Conservation (phyloP, 2,329 filamentous ascomycete genomes). For the Stachybotrys echinatus region DNA sequence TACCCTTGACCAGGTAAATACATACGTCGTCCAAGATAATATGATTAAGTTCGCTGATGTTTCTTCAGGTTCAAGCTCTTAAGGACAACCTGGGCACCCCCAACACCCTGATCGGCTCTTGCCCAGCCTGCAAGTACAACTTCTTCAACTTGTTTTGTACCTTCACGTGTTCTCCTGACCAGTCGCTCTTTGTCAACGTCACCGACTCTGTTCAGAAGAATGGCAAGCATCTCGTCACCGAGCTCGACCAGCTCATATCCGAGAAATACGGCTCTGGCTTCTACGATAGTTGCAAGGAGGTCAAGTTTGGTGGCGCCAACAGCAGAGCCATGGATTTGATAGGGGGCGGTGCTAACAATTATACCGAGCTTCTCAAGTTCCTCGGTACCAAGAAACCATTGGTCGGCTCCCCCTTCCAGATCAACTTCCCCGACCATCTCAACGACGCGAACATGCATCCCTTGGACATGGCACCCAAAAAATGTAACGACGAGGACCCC, state of each 20-base stretch:
- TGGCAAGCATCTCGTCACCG: slow-evolving; percentile 65
- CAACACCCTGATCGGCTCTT: slow-evolving; percentile 84
- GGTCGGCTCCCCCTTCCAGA: slow-evolving; percentile 93
- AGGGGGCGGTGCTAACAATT: slow-evolving; percentile 89
- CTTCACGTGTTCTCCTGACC: slow-evolving; percentile 95
- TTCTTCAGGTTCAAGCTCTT: slow-evolving; percentile 64
- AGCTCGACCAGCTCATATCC: slow-evolving; percentile 85
- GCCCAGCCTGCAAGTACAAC: slow-evolving; percentile 95
- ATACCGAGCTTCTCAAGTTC: slow-evolving; percentile 81
- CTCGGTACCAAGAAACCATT: slow-evolving; percentile 80
- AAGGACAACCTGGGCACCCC: slow-evolving; percentile 82
- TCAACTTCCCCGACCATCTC: slow-evolving; percentile 74
- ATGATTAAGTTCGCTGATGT: slow-evolving; percentile 7
- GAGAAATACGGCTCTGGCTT: slow-evolving; percentile 80
- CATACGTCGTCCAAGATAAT: too few relatives aligned
- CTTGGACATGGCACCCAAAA: slow-evolving; percentile 67
- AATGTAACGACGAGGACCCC: slow-evolving; percentile 85
- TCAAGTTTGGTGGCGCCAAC: slow-evolving; percentile 95
- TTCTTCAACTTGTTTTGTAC: slow-evolving; percentile 98
- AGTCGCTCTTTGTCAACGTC: slow-evolving; percentile 92
- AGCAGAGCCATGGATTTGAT: slow-evolving; percentile 94
- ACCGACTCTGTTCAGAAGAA: slow-evolving; percentile 64
- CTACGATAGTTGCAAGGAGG: slow-evolving; percentile 97
- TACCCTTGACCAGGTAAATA: slow-evolving; percentile 67
- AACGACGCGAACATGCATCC: slow-evolving; percentile 66